These are phyloP conservation scores for Hypoxylon lenormandii DNA, from an alignment of 495 filamentous ascomycete species.

Conservation along the genomic window DNA sequence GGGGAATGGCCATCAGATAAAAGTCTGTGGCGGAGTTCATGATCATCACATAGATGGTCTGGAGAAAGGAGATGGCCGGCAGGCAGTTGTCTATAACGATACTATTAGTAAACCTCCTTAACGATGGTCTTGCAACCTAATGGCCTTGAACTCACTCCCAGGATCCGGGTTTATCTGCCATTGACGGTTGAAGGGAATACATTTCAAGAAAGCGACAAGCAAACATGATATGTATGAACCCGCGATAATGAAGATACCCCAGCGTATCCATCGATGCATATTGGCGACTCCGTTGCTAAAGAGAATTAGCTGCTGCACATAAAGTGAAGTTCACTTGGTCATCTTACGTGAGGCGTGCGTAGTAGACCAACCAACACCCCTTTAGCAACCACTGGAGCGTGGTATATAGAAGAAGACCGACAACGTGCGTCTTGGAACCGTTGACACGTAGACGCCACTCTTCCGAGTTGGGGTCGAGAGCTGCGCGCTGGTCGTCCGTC, in stretches of 20 bases:
- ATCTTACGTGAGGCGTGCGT: slow-evolving; percentile 66
- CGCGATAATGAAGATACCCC: slow-evolving; percentile 61
- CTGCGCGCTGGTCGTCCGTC: slow-evolving; percentile 61
- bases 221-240: slow-evolving; percentile 65
- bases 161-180: slow-evolving; percentile 71
- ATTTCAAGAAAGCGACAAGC: slow-evolving; percentile 54
- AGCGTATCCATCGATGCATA: slow-evolving; percentile 59
- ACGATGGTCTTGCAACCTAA: neutral
- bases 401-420: slow-evolving; percentile 69
- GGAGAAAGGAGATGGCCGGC: slow-evolving; percentile 52
- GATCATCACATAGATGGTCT: slow-evolving; percentile 55
- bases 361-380: slow-evolving; percentile 69
- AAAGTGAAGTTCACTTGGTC: neutral
- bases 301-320: neutral
- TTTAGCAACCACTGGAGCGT: slow-evolving; percentile 69
- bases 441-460: slow-evolving; percentile 65
- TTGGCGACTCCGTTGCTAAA: slow-evolving; percentile 58
- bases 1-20: slow-evolving; percentile 67
- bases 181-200: slow-evolving; percentile 64
- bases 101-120: neutral
- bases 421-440: slow-evolving; percentile 68
- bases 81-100: slow-evolving; percentile 39
- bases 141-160: slow-evolving; percentile 60
- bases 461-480: slow-evolving; percentile 53
- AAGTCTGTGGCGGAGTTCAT: slow-evolving; percentile 67